Evolutionary conservation across 2,329 filamentous ascomycete species (phyloP), one percentile per base, ranked within the genome.

Genomic region (Allantophomopsis lycopodina): DNA sequence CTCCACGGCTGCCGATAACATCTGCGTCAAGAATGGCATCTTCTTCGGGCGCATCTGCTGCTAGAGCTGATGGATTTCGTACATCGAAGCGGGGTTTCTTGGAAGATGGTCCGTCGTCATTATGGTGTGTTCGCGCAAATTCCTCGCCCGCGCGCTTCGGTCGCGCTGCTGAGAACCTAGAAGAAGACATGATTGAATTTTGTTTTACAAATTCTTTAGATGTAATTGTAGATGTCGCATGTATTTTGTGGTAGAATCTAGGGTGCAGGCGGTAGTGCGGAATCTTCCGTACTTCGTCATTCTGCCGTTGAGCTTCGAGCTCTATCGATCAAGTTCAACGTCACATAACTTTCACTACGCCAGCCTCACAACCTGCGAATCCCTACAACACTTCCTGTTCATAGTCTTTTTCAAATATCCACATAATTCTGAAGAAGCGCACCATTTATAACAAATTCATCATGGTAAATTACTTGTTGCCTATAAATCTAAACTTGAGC

Each of bases 81-180:
- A 91, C 68, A 59, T 98, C 91, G 61, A 98, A 98, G 54, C 84
- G 86, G 43, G 86, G 82, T 55, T 87, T 88, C 58, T 93, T 93
- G 39, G 66, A 55, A 21, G 69, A 63, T 37, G 69, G 66, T 38
- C 57, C 58, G 39, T 51, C 47, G 31, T 54, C 55, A 39, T 63
- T 60, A 53, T 84, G 79, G 57, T 89, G 77, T 14, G 76, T 77
- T 42, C 84, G 79, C 35, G 81, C 77, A 56, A 83, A 93, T 50
- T 79, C 76, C 63, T 94, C 87, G 51, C 80, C 83, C 4, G 76
- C 81, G 47, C 87, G 80, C 63, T 89, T 94, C 8, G 85, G 85
- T 31, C 85, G 81, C 39, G 81, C 82, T 20, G 79, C 76, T 39
- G 73, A 68, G 53, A 67, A 72, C 50, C 70, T 60, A 39, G 71